phyloP scores from a whole-genome alignment of 2,329 filamentous ascomycete genomes.

The Rhexocercosporidium sp. region DNA sequence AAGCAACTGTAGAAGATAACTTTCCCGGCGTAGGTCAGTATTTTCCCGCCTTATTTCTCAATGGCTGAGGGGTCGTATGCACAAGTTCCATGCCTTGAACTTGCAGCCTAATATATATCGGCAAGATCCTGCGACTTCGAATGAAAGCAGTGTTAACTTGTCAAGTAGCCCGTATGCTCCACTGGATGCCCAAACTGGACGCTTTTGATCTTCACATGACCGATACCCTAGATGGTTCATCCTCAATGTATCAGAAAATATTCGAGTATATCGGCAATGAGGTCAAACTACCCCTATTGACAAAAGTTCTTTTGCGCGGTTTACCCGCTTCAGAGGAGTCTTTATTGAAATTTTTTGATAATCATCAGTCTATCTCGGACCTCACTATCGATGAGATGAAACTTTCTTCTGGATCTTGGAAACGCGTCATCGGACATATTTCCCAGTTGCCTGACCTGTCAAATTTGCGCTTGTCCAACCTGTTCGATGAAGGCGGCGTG shows the following conservation, averaged over 20 bases:
- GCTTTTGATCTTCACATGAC: constrained; percentile 5
- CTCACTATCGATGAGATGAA: constrained; percentile 1
- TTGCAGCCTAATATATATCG: too few species aligned
- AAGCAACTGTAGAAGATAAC: background rate
- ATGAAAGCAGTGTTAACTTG: too few species aligned
- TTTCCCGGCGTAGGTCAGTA: background rate
- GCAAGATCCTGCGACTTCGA: too few species aligned
- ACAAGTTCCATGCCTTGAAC: too few species aligned
- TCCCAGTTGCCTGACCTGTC: background rate
- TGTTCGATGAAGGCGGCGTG: background rate
- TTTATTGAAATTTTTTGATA: background rate
- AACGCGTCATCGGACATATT: background rate
- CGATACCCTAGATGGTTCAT: background rate
- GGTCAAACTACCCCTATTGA: background rate
- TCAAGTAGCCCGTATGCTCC: background rate
- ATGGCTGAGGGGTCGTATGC: too few species aligned
- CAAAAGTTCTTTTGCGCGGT: background rate
- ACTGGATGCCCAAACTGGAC: background rate
- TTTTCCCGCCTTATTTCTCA: too few species aligned
- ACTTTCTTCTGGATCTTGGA: background rate
- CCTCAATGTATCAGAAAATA: background rate
- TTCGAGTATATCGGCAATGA: background rate
- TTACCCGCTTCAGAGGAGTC: background rate
- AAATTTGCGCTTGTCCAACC: background rate
- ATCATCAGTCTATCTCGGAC: background rate